Base-by-base conservation (phyloP, 1,139 yeast species). In the Zhuliangozyma parablackwelliae region DNA sequence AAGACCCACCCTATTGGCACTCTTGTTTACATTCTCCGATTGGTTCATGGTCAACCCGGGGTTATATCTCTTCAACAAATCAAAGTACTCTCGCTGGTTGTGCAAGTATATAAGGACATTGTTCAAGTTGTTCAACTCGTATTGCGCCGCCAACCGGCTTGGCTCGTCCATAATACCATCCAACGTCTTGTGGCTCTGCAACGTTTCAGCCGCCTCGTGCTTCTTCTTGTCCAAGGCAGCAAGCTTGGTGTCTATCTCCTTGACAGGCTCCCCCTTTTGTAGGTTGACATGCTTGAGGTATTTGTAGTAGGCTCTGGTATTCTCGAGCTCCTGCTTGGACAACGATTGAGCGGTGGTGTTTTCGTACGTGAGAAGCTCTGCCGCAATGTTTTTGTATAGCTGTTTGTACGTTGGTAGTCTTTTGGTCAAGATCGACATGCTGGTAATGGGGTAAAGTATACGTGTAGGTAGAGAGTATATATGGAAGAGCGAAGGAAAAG, bases 1-100 rank as follows among this genome's bases (percentile, higher is more conserved):
- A 31, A 90, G 71, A 0, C 98, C 98, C 10, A 92, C 98, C 45
- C 82, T 73, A 40, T 81, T 74, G 5, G 97, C 98, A 4, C 95
- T 82, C 52, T 76, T 77, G 49, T 80, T 69, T 21, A 90, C 81
- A 41, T 83, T 80, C 43, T 90, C 96, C 40, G 75, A 78, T 51
- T 85, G 95, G 26, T 79, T 75, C 80, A 84, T 76, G 29, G 77
- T 75, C 45, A 85, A 70, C 1, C 95, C 95, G 2, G 95, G 92
- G 53, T 90, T 88, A 59, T 90, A 90, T 48, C 95, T 73, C 46
- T 85, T 94, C 36, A 90, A 67, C 38, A 92, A 70, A 46, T 83
- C 92, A 43, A 78, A 80, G 61, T 88, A 90, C 9, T 72, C 78
- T 45, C 95, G 71, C 58, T 90, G 97, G 45, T 83, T 78, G 34